Percentiles rank a stretch among this genome's conserved stretches.
Conservation (phyloP, 192 early-diverging fungal genomes). For the Radiomyces spectabilis region DNA sequence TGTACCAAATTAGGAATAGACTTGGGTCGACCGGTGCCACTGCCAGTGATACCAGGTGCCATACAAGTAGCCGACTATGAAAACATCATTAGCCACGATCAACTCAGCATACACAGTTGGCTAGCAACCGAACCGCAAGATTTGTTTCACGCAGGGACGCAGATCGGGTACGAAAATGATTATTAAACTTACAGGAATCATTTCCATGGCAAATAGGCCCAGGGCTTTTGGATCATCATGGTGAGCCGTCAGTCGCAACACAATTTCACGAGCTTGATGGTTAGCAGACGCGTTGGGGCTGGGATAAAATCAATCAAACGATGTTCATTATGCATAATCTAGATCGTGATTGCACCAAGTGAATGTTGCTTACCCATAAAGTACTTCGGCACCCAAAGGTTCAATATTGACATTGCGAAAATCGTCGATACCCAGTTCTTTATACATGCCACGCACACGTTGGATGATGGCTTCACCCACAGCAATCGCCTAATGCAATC, state of each 20-base stretch:
- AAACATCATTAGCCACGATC: neutral
- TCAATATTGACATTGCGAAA: slow-evolving; percentile 50
- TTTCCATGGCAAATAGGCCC: slow-evolving; percentile 37
- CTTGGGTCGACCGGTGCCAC: slow-evolving; percentile 45
- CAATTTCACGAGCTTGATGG: slow-evolving; percentile 35
- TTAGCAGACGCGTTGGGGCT: slow-evolving; percentile 1
- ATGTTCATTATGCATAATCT: too few relatives aligned
- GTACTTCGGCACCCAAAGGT: slow-evolving; percentile 48
- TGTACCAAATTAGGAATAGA: slow-evolving; percentile 54
- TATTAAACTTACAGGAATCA: slow-evolving; percentile 30
- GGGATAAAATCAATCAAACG: neutral
- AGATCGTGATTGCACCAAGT: too few relatives aligned
- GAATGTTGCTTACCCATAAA: slow-evolving; percentile 44
- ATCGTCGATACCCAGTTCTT: slow-evolving; percentile 36
- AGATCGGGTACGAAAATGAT: too few relatives aligned
- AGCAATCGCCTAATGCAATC: slow-evolving; percentile 29
- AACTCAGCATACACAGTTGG: neutral
- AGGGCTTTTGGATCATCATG: slow-evolving; percentile 37
- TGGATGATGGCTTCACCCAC: slow-evolving; percentile 50
- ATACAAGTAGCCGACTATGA: slow-evolving; percentile 44
- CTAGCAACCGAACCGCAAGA: too few relatives aligned
- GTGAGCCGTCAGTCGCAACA: slow-evolving; percentile 36
- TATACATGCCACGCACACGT: slow-evolving; percentile 34
- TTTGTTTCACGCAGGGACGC: neutral
- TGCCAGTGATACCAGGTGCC: slow-evolving; percentile 50